Percentiles rank a stretch among this genome's conserved stretches.
Conservation (phyloP, 441 rosid genomes). For the Isatis lusitanica region DNA sequence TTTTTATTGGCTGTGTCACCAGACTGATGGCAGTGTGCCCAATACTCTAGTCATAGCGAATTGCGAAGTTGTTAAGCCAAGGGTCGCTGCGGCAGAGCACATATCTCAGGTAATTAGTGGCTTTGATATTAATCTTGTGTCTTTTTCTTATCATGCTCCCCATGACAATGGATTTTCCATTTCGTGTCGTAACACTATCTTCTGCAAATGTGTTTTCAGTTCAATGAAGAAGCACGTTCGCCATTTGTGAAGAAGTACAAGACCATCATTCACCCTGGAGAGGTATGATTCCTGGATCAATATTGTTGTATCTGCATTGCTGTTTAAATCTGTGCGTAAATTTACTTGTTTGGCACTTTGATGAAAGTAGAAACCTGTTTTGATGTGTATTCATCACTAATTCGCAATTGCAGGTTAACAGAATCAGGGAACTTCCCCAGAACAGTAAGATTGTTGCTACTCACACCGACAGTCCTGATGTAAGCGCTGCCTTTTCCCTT, state of each 20-base stretch:
- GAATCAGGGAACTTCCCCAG: conserved; percentile 98
- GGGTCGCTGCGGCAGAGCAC: conserved; percentile 99
- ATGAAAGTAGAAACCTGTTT: neutral
- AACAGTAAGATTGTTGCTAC: conserved; percentile 93
- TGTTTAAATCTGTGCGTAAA: neutral
- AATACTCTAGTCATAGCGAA: conserved; percentile 95
- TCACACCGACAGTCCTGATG: conserved; percentile 97
- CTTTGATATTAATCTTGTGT: neutral
- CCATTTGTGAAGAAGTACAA: conserved; percentile 98
- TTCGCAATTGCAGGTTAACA: conserved; percentile 69
- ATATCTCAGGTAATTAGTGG: conserved; percentile 73
- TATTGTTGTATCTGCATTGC: neutral
- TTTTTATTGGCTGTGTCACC: conserved; percentile 25
- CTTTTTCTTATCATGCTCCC: neutral
- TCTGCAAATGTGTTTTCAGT: conserved; percentile 46
- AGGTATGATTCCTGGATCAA: conserved; percentile 49
- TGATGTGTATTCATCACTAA: neutral
- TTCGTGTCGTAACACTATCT: neutral
- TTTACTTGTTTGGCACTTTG: neutral
- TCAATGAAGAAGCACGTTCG: conserved; percentile 98
- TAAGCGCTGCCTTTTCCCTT: conserved; percentile 39
- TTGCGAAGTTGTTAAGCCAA: conserved; percentile 94
- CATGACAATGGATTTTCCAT: neutral
- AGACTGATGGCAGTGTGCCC: conserved; percentile 99
- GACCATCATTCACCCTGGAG: conserved; percentile 99